A percentile compares a stretch with the other conserved stretches of the same genome.
Evolutionary conservation across 129 eudicot species (phyloP).

Genomic region (Escallonia herrerae): DNA sequence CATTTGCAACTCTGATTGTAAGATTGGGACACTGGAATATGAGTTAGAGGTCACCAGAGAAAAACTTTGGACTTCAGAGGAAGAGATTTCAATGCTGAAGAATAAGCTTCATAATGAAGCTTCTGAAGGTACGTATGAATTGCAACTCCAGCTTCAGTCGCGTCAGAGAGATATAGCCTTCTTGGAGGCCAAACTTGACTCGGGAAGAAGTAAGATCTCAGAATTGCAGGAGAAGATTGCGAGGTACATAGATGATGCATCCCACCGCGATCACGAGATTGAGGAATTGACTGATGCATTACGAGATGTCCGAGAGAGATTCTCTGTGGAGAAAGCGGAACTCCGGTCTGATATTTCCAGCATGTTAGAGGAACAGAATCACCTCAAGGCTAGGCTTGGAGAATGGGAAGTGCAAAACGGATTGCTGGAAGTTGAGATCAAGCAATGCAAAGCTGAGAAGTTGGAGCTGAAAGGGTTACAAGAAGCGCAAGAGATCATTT

Average conservation of each 20-base stretch:
- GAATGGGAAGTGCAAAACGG: background rate
- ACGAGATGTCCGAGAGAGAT: constrained; percentile 14
- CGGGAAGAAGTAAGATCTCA: constrained; percentile 26
- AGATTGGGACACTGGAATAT: constrained; percentile 17
- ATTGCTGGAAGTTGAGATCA: constrained; percentile 20
- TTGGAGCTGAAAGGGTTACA: constrained; percentile 30
- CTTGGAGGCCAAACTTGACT: constrained; percentile 34
- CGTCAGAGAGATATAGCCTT: constrained; percentile 18
- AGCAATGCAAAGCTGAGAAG: constrained; percentile 22
- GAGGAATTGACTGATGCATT: constrained; percentile 27
- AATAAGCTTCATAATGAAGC: constrained; percentile 15
- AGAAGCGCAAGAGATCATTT: constrained; percentile 23
- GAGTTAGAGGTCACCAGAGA: constrained; percentile 34
- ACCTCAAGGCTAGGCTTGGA: constrained; percentile 15
- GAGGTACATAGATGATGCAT: constrained; percentile 23
- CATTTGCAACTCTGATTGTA: constrained; percentile 22
- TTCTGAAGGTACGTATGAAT: background rate
- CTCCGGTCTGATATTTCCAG: constrained; percentile 24
- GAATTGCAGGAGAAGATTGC: constrained; percentile 38
- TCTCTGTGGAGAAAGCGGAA: constrained; percentile 21
- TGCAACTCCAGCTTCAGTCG: constrained; percentile 24
- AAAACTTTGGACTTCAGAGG: constrained; percentile 30
- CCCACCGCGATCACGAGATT: constrained; percentile 40
- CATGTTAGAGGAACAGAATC: constrained; percentile 23
- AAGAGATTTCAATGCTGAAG: constrained; percentile 24